Base-by-base conservation (phyloP, 192 early-diverging fungal species). In the Mortierella hygrophila region DNA sequence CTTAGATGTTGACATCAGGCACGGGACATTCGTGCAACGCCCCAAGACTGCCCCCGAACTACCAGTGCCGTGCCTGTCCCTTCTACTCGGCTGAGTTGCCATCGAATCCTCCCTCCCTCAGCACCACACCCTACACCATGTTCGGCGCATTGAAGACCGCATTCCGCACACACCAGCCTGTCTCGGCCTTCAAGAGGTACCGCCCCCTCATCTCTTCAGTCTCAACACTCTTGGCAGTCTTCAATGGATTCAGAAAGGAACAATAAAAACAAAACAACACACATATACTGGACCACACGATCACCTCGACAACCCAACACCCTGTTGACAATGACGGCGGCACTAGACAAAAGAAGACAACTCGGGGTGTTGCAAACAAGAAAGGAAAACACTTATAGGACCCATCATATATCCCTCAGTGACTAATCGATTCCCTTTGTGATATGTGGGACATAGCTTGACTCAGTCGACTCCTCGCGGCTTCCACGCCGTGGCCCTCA, bases 131-230 rank as follows among this genome's bases (percentile, higher is more conserved):
- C 55, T 69, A 70, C 81, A 78, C 18, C 44, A 83, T 83, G 82
- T 83, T 83, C 11, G 68, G 72, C 46, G 72, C 82, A 65, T 78
- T 83, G 52, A 78, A 78, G 76, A 68, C 73, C 2, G 82, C 72
- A 37, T 69, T 83, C 55, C 82, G 72, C 72, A 55, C 82, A 23
- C 82, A 83, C 13, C 69, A 83, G 72, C 82, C 82, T 21, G 65
- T 75, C 76, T 75, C 82, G 52, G 73, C 77, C 6, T 52, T 83
- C 9, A 78, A 74, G 76, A 83, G 82, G 82, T 83, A 76, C 60
- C 60, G 26, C 29, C 4, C 21, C 21, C 54, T 65, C 60, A 65
- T 32, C 57, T 9, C 1, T 65, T 52, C 29, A 60, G 21, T 32
- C 60, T 13, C 29, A 65, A 4, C 11, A 32, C 29, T 29, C 29